Percentiles rank a stretch among this genome's conserved stretches.
Conservation (phyloP, 805 yeast genomes). For the Schwanniomyces polymorphus region DNA sequence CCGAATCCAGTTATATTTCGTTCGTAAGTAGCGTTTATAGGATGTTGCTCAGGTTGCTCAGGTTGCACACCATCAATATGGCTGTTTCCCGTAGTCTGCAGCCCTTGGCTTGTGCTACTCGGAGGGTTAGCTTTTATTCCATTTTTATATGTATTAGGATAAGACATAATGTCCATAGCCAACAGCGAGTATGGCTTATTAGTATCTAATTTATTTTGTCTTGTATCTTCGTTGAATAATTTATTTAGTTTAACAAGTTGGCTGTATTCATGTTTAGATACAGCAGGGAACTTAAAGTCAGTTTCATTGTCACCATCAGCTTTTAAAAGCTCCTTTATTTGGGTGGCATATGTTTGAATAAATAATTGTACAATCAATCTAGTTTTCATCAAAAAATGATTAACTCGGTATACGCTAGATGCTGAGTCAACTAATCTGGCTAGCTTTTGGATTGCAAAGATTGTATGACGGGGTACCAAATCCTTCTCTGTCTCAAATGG, state of each 20-base stretch:
- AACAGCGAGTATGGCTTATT: slow-evolving; percentile 17
- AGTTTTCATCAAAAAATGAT: slow-evolving; percentile 53
- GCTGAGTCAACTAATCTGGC: slow-evolving; percentile 28
- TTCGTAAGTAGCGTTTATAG: background rate
- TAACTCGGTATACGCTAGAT: slow-evolving; percentile 28
- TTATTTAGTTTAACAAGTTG: slow-evolving; percentile 17
- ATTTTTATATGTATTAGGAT: slow-evolving; percentile 39
- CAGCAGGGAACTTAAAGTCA: slow-evolving; percentile 17
- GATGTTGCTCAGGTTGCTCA: background rate
- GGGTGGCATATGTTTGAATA: slow-evolving; percentile 60
- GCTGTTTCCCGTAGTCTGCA: background rate
- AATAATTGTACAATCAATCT: slow-evolving; percentile 58
- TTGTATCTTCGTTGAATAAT: background rate
- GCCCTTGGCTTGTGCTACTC: background rate
- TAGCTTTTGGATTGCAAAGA: slow-evolving; percentile 30
- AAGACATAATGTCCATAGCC: slow-evolving; percentile 38
- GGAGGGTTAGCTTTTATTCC: slow-evolving; percentile 3
- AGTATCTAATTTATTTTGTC: slow-evolving; percentile 1
- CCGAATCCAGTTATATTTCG: background rate
- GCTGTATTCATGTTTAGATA: slow-evolving; percentile 12
- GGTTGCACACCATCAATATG: background rate
- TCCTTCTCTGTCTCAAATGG: slow-evolving; percentile 47
- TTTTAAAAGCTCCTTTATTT: slow-evolving; percentile 38
- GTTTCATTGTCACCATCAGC: slow-evolving; percentile 17
- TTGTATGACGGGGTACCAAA: slow-evolving; percentile 48